Evolutionary conservation across 2,329 filamentous ascomycete genomes (phyloP), one percentile per base, ranked within the genome.

Genomic region (Mariannaea sp.): DNA sequence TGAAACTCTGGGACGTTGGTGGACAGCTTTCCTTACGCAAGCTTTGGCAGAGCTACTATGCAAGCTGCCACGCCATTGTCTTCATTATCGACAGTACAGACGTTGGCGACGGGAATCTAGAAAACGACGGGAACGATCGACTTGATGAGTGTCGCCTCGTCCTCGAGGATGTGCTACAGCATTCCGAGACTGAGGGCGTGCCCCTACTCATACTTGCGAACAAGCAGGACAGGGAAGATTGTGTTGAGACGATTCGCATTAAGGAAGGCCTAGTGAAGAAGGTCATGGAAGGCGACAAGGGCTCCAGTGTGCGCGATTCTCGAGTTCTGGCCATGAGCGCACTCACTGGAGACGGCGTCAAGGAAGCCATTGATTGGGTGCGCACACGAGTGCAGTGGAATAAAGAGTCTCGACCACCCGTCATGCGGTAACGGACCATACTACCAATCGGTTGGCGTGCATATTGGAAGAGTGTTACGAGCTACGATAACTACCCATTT

Each of bases 1-100:
- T 99, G 69, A 96, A 97, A 79, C 89, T 99, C 66, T 97, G 94
- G 94, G 94, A 99, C 70, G 91, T 99, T 1, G 94, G 94, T 60
- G 94, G 94, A 6, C 94, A 99, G 74, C 86, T 94, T 68, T 88
- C 84, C 22, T 82, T 99, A 69, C 87, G 94, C 57, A 88, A 88
- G 59, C 84, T 97, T 26, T 99, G 94, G 94, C 91, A 96, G 73
- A 91, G 87, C 73, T 99, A 99, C 77, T 99, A 97, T 78, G 81
- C 86, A 44, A 90, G 85, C 71, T 96, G 92, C 68, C 94, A 99
- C 72, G 94, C 94, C 62, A 96, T 99, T 67, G 90, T 99, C 59
- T 99, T 97, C 74, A 92, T 99, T 55, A 91, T 99, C 67, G 94
- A 99, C 75, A 93, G 88, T 71, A 91, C 91, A 36, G 94, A 99